Evolutionary conservation across 306 rosid species (phyloP), one percentile per base, ranked within the genome.

Genomic region (Oemleria cerasiformis): DNA sequence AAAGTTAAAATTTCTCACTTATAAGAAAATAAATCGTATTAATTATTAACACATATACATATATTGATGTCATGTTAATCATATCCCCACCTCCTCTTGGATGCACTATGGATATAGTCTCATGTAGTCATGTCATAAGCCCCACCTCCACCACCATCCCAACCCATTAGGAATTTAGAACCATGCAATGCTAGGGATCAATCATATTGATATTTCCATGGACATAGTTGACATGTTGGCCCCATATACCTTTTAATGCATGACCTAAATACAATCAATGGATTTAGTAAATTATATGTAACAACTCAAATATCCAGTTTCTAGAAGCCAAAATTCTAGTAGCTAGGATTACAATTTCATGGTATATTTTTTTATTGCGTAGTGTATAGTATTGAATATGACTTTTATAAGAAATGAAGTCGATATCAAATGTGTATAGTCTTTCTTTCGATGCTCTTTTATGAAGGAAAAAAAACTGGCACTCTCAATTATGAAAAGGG

Each of bases 121-220:
- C 36, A 2, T 30, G 3, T 30, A 30, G 36, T 30, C 36, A 30
- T 30, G 3, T 30, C 3, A 30, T 30, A 30, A 56, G 43, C 75
- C 75, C 84, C 77, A 73, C 80, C 77, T n/a, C 83, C 85, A 58
- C 41, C 42, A 23, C 88, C 73, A 70, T 54, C 47, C 79, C 50
- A 43, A 61, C 70, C 67, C 40, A 53, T 53, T 68, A 67, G 50
- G 20, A 30, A 30, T 30, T 60, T 68, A 42, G 77, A 44, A 23
- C 59, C 59, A 54, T 54, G 39, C 63, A 53, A 64, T 72, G 45
- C 54, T 72, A 66, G 53, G 64, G 68, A 80, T 79, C 63, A 30
- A 30, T 30, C 36, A 30, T 4, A 30, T 30, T 2, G 36, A 30
- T 30, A 73, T 75, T 48, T 60, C 56, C 36, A 44, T 42, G 14